Evolutionary conservation across 2,329 filamentous ascomycete species (phyloP).

Genomic region (Alternaria arborescens): DNA sequence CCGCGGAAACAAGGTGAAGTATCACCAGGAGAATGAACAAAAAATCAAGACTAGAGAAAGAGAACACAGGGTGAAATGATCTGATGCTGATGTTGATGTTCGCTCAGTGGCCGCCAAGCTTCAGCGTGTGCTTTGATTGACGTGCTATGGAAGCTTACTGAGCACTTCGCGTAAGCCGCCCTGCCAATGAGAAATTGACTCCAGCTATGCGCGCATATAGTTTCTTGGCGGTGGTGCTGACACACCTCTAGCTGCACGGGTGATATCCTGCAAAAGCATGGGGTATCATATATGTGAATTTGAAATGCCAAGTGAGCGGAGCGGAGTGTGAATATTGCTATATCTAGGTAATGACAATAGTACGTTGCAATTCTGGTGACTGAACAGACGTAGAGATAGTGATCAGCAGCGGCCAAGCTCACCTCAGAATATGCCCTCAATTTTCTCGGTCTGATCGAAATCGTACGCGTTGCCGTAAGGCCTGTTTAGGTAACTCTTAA

Average conservation of each 20-base stretch:
- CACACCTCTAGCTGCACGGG: constrained; percentile 2
- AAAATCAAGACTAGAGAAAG: constrained; percentile 5
- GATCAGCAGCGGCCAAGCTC: not conserved
- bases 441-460: constrained; percentile 60
- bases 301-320: constrained; percentile 10
- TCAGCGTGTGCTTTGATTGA: constrained; percentile 19
- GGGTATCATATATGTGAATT: not conserved
- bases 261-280: not conserved
- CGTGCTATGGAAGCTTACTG: constrained; percentile 27
- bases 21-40: constrained; percentile 10
- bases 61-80: constrained; percentile 2
- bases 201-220: not conserved
- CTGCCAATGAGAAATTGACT: constrained; percentile 12
- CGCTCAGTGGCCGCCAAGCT: constrained; percentile 15
- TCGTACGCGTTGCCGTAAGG: constrained; percentile 70
- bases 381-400: not conserved
- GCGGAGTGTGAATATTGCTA: not conserved
- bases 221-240: constrained; percentile 15
- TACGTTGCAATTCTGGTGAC: not conserved
- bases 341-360: not conserved
- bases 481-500: constrained; percentile 62
- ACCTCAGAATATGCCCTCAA: constrained; percentile 36
- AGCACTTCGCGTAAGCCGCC: constrained; percentile 18
- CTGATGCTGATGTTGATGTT: constrained; percentile 20
- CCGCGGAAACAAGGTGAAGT: constrained; percentile 2